Evolutionary conservation across 768 basidiomycete species (phyloP).

Genomic region (Lactarius pseudohatsudake): DNA sequence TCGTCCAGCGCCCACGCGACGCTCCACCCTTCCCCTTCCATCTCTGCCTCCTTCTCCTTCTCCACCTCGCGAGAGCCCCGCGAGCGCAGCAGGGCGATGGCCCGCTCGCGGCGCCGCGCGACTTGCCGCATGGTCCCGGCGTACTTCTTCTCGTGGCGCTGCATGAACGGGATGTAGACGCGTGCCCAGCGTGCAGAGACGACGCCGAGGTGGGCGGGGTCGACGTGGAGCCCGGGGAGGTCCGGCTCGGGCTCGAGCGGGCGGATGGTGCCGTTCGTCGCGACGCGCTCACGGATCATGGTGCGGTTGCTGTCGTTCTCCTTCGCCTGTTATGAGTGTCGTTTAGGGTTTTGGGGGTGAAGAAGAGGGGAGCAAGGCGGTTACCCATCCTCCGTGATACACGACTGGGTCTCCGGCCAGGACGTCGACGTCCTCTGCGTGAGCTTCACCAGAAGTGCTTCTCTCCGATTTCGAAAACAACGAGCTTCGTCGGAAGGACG

Average conservation of each 20-base stretch:
- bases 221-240: slow-evolving; percentile 63
- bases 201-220: slow-evolving; percentile 63
- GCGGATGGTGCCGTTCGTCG: slow-evolving; percentile 71
- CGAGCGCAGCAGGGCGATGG: slow-evolving; percentile 42
- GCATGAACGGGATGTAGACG: slow-evolving; percentile 68
- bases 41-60: not conserved
- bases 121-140: slow-evolving; percentile 52
- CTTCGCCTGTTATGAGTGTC: not conserved
- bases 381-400: slow-evolving; percentile 52
- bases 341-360: not conserved
- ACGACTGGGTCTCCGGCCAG: slow-evolving; percentile 61
- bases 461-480: not conserved
- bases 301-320: slow-evolving; percentile 40
- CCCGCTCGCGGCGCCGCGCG: slow-evolving; percentile 62
- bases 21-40: slow-evolving; percentile 54
- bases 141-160: slow-evolving; percentile 67
- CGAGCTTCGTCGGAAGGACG: not conserved
- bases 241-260: slow-evolving; percentile 71
- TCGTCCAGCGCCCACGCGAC: slow-evolving; percentile 85
- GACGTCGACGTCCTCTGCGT: slow-evolving; percentile 24
- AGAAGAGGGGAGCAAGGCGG: slow-evolving; percentile 17
- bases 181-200: slow-evolving; percentile 72
- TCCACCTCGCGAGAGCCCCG: not conserved
- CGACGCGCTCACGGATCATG: slow-evolving; percentile 92
- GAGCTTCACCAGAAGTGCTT: not conserved